phyloP scores from a whole-genome alignment of 2,329 filamentous ascomycete species.

The Plenodomus lindquistii region DNA sequence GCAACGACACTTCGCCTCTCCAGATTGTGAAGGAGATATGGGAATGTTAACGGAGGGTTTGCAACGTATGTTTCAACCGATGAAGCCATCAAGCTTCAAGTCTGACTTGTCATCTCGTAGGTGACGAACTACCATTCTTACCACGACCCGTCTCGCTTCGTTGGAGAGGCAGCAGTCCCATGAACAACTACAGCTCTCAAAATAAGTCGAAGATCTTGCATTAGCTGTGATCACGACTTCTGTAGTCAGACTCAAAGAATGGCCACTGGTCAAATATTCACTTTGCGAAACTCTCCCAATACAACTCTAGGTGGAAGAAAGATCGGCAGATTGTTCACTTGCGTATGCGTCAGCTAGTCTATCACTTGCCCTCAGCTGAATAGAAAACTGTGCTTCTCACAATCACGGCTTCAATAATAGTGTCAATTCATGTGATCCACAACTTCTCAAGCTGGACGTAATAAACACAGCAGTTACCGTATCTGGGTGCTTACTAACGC shows the following conservation, averaged over 20 bases:
- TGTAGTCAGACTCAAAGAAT: constrained; percentile 20
- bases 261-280: constrained; percentile 29
- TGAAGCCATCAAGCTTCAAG: background rate
- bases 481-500: background rate
- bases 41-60: constrained; percentile 43
- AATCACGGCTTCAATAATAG: no score
- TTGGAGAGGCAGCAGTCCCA: constrained; percentile 38
- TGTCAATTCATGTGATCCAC: background rate
- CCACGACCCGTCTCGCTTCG: constrained; percentile 41
- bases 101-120: constrained; percentile 19
- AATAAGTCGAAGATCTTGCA: constrained; percentile 6
- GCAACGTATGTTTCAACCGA: constrained; percentile 29
- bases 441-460: no score
- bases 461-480: no score
- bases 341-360: constrained; percentile 31
- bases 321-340: constrained; percentile 28
- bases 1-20: constrained; percentile 44
- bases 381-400: constrained; percentile 17
- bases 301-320: constrained; percentile 25
- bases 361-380: constrained; percentile 35
- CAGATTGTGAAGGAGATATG: constrained; percentile 43
- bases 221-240: constrained; percentile 15
- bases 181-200: background rate
- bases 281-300: constrained; percentile 30
- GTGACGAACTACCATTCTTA: constrained; percentile 44